Evolutionary conservation across 805 yeast genomes (phyloP).

Genomic region (Yarrowia osloensis): DNA sequence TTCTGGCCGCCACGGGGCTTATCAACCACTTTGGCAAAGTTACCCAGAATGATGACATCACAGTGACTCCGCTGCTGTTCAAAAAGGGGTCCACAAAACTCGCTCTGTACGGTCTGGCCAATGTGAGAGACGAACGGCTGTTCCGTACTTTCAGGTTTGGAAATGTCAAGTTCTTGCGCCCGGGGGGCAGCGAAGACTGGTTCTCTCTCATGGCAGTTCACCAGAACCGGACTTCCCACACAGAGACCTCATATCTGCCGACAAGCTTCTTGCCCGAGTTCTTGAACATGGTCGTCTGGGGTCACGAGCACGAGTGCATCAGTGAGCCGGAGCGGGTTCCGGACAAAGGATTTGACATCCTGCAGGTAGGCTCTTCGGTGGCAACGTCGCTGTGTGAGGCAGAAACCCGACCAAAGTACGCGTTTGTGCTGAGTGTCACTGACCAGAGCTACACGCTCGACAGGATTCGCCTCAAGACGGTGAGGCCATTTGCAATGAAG

Average conservation of each 20-base stretch:
- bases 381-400: conserved; percentile 89
- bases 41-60: conserved; percentile 69
- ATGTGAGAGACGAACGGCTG: conserved; percentile 85
- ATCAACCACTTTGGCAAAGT: conserved; percentile 89
- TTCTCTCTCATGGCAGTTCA: conserved; percentile 85
- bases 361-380: conserved; percentile 92
- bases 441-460: conserved; percentile 58
- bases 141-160: conserved; percentile 79
- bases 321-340: conserved; percentile 61
- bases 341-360: conserved; percentile 66
- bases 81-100: conserved; percentile 80
- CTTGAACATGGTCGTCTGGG: conserved; percentile 87
- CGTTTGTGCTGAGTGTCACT: conserved; percentile 65
- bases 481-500: conserved; percentile 79
- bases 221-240: conserved; percentile 84
- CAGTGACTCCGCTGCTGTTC: conserved; percentile 74
- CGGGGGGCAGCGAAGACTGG: conserved; percentile 62
- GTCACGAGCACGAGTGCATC: conserved; percentile 97
- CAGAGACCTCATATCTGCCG: conserved; percentile 79
- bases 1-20: conserved; percentile 76
- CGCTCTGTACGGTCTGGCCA: conserved; percentile 86
- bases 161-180: conserved; percentile 74
- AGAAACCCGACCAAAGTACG: conserved; percentile 74
- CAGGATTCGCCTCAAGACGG: conserved; percentile 64
- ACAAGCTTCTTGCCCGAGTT: conserved; percentile 81